Evolutionary conservation across 345 rosid genomes (phyloP).

Genomic region (Salix udensis): DNA sequence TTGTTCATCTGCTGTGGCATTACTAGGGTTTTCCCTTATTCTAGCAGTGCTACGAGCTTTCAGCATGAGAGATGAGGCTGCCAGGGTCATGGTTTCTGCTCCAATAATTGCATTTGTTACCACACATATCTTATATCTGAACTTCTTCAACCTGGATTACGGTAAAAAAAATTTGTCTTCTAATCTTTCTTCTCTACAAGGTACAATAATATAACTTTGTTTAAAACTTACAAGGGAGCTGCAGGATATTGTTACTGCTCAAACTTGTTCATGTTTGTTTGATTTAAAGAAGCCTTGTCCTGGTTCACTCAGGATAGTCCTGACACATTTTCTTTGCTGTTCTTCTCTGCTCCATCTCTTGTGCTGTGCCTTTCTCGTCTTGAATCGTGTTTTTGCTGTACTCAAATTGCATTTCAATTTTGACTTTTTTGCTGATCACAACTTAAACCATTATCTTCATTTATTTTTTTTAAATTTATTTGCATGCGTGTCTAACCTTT

Average conservation of each 20-base stretch:
- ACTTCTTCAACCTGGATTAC: constrained; percentile 67
- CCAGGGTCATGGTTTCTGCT: constrained; percentile 79
- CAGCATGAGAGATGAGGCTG: constrained; percentile 64
- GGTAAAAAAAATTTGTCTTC: constrained; percentile 41
- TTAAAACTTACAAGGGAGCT: background rate
- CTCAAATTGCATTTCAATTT: background rate
- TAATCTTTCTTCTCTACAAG: background rate
- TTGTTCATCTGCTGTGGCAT: constrained; percentile 74
- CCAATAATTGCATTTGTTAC: constrained; percentile 74
- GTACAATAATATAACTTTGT: background rate
- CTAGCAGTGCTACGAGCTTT: constrained; percentile 66
- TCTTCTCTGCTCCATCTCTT: background rate
- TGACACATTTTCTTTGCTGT: background rate
- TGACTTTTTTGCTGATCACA: background rate
- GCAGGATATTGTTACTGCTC: background rate
- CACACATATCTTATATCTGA: constrained; percentile 80
- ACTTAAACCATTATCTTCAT: background rate
- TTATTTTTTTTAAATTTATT: background rate
- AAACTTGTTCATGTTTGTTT: background rate
- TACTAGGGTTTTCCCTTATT: constrained; percentile 62
- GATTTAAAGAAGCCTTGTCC: background rate
- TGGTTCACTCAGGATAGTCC: background rate
- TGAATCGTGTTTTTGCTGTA: background rate
- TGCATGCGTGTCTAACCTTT: background rate
- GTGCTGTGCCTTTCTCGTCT: background rate